Evolutionary conservation across 2,329 filamentous ascomycete species (phyloP).

Genomic region (Aspergillus chevalieri): DNA sequence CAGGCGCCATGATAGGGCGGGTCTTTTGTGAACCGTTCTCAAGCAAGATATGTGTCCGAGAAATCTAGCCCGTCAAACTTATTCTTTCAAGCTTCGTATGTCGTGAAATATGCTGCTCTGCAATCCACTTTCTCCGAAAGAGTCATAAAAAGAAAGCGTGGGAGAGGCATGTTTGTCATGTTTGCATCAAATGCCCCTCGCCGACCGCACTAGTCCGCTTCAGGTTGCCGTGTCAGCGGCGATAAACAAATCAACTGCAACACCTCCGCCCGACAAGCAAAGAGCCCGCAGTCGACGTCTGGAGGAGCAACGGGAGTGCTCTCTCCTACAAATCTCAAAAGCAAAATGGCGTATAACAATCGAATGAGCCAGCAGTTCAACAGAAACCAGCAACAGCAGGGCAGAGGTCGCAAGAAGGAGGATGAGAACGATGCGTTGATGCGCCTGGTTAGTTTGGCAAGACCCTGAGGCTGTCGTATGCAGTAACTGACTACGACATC

Average conservation of each 20-base stretch:
- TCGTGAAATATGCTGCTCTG: neutral
- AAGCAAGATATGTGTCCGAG: neutral
- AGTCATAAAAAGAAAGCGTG: conserved; percentile 20
- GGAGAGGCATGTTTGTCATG: conserved; percentile 28
- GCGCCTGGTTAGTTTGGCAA: conserved; percentile 43
- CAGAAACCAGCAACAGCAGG: conserved; percentile 41
- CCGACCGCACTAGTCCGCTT: conserved; percentile 24
- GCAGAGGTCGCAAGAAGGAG: conserved; percentile 49
- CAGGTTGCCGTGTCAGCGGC: conserved; percentile 18
- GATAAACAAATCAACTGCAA: conserved; percentile 33
- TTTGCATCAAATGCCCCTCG: conserved; percentile 30
- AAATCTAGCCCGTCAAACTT: neutral
- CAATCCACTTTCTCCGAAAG: conserved; percentile 5
- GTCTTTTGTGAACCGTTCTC: neutral
- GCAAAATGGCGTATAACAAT: conserved; percentile 45
- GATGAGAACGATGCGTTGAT: conserved; percentile 54
- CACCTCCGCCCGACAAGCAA: neutral
- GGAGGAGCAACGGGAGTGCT: neutral
- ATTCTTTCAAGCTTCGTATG: neutral
- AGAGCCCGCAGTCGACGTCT: neutral
- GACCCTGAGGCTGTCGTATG: neutral
- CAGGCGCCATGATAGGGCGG: conserved; percentile 23
- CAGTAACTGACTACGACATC: conserved; percentile 7
- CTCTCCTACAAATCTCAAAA: conserved; percentile 3
- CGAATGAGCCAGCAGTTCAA: conserved; percentile 50